Evolutionary conservation across 2,329 filamentous ascomycete genomes (phyloP), one percentile per base, ranked within the genome.

Genomic region (Fusarium sterilihyphosum): DNA sequence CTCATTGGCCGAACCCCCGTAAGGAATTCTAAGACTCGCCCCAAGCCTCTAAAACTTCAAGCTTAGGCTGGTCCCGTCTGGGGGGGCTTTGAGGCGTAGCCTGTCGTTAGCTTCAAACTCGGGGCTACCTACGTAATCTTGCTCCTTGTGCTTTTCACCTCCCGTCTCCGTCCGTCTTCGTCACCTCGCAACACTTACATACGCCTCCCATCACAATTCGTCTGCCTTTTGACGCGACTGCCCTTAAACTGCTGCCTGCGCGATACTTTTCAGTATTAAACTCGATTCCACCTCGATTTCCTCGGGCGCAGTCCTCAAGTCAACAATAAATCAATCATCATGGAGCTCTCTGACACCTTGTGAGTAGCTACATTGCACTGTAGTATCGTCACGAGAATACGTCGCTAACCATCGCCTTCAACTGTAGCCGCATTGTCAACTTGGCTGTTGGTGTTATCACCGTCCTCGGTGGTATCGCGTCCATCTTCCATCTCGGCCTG

Each of bases 301-400:
- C 31, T 26, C 47, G 44, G 46, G 47, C 65, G 58, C 61, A 69
- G 44, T 56, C 56, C 53, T 62, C 35, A 61, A 47, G 13, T 31
- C 50, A 47, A 33, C 31, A 41, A 57, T 60, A 53, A 67, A 70
- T 72, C 49, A 60, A 75, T 52, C 61, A 87, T 82, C 77, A 97
- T 98, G 94, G 95, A 98, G 85, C 94, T 95, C 87, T 96, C 94
- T 73, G 94, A 97, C 85, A 92, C 92, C 83, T 97, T 97, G 94
- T 97, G 88, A 86, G 93, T 80, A 43, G 41, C 68, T 54, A 57
- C 60, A 38, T 43, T 31, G 29, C 37, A 37, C 44, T 20, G 11
- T 35, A 46, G 44, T 64, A 49, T 53, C 31, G 26, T 62, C 37
- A 29, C 47, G 9, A 52, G 65, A 62, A 67, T 67, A 65, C 62